A percentile compares a stretch with the other conserved stretches of the same genome.
These are phyloP conservation scores for Biscutella auriculata DNA, from an alignment of 441 rosid genomes.

Conservation along the genomic window DNA sequence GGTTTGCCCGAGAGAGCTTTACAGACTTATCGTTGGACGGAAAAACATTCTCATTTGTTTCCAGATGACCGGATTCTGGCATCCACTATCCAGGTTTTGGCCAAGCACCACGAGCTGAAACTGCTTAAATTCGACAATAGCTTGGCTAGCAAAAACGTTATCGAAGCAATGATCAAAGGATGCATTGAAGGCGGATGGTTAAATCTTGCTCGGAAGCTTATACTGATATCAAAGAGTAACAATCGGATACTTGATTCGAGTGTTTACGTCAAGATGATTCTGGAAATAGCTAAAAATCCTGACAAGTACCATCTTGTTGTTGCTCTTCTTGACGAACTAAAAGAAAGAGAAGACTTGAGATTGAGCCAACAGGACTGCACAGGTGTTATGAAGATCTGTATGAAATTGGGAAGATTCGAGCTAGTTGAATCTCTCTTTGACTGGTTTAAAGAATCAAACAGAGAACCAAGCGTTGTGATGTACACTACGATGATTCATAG, in stretches of 20 bases:
- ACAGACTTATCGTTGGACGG: slow-evolving; percentile 74
- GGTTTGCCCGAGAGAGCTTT: slow-evolving; percentile 59
- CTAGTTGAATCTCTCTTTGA: slow-evolving; percentile 48
- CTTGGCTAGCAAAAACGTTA: slow-evolving; percentile 47
- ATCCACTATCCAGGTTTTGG: slow-evolving; percentile 63
- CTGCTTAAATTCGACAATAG: slow-evolving; percentile 44
- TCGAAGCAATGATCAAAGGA: slow-evolving; percentile 78
- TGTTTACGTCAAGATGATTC: slow-evolving; percentile 54
- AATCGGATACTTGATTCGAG: slow-evolving; percentile 49
- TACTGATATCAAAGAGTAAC: slow-evolving; percentile 35
- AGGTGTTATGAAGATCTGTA: slow-evolving; percentile 67
- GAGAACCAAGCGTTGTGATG: slow-evolving; percentile 62
- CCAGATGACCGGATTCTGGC: slow-evolving; percentile 65
- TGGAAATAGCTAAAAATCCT: slow-evolving; percentile 64
- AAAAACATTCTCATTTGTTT: slow-evolving; percentile 47
- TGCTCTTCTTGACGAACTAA: slow-evolving; percentile 49
- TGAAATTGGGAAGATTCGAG: slow-evolving; percentile 44
- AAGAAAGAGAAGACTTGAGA: slow-evolving; percentile 51
- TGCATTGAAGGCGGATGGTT: slow-evolving; percentile 59
- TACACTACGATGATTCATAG: slow-evolving; percentile 80
- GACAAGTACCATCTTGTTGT: slow-evolving; percentile 45
- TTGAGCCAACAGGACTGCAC: slow-evolving; percentile 71
- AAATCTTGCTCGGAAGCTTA: slow-evolving; percentile 58
- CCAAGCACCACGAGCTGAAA: slow-evolving; percentile 47
- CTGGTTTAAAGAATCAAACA: slow-evolving; percentile 56